Percentiles rank a stretch among this genome's conserved stretches.
These are phyloP conservation scores for Penicillium mononematosum DNA, from an alignment of 495 filamentous ascomycete genomes.

Conservation along the genomic window DNA sequence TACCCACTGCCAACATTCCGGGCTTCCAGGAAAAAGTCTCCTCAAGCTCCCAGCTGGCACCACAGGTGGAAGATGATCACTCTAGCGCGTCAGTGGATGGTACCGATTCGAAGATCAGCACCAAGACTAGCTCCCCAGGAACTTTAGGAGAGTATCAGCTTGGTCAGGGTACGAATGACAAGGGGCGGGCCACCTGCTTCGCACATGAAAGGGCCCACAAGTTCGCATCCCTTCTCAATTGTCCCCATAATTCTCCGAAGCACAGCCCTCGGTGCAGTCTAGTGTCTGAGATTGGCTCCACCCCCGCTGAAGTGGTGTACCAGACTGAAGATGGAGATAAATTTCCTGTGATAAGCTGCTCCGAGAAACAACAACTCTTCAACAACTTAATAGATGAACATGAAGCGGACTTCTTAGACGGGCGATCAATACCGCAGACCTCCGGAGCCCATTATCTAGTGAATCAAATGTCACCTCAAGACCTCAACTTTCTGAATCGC, in stretches of 20 bases:
- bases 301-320: conserved; percentile 32
- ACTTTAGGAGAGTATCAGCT: conserved; percentile 34
- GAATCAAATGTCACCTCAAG: conserved; percentile 42
- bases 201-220: conserved; percentile 37
- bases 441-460: conserved; percentile 37
- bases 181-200: conserved; percentile 38
- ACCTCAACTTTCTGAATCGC: conserved; percentile 37
- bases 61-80: conserved; percentile 32
- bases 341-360: conserved; percentile 38
- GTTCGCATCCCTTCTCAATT: conserved; percentile 37
- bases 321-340: conserved; percentile 39
- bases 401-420: conserved; percentile 34
- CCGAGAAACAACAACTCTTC: conserved; percentile 37
- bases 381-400: conserved; percentile 36
- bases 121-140: conserved; percentile 29
- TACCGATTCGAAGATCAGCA: conserved; percentile 34
- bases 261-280: conserved; percentile 30
- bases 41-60: conserved; percentile 25
- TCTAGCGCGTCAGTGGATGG: conserved; percentile 34
- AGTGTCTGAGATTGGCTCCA: conserved; percentile 34
- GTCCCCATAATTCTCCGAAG: conserved; percentile 35
- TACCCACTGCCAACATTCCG: conserved; percentile 46
- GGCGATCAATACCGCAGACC: conserved; percentile 30
- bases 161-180: conserved; percentile 31
- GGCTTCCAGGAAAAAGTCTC: conserved; percentile 29